Conservation (phyloP, 306 rosid species). For the Lathyrus aphaca region DNA sequence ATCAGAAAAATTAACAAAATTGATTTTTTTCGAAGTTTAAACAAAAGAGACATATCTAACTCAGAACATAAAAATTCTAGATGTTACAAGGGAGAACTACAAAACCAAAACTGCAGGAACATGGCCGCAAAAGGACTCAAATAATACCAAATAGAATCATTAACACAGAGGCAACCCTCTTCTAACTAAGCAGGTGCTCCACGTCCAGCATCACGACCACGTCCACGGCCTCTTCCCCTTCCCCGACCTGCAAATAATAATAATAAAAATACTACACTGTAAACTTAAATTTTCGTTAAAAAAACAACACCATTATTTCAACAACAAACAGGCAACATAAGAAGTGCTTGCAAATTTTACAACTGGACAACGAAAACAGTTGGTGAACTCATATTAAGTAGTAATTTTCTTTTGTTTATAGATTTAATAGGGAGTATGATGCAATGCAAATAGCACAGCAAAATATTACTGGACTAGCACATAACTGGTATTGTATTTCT, state of each 20-base stretch:
- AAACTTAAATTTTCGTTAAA: neutral
- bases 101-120: constrained; percentile 56
- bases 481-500: neutral
- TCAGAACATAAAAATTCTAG: constrained; percentile 31
- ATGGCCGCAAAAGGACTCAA: constrained; percentile 44
- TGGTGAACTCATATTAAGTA: neutral
- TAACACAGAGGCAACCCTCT: constrained; percentile 54
- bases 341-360: neutral
- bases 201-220: constrained; percentile 56
- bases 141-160: constrained; percentile 40
- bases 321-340: neutral
- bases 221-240: constrained; percentile 78
- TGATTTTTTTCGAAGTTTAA: neutral
- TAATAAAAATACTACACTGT: constrained; percentile 3
- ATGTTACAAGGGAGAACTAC: constrained; percentile 43
- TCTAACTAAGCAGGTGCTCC: constrained; percentile 61
- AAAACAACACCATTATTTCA: neutral
- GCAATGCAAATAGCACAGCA: constrained; percentile 9
- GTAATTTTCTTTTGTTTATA: neutral
- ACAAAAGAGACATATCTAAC: constrained; percentile 22
- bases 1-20: neutral
- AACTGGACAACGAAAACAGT: neutral
- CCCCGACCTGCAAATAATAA: constrained; percentile 63
- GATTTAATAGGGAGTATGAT: neutral
- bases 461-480: neutral